phyloP scores from a whole-genome alignment of 2,329 filamentous ascomycete genomes.

The Lanzia echinophila region DNA sequence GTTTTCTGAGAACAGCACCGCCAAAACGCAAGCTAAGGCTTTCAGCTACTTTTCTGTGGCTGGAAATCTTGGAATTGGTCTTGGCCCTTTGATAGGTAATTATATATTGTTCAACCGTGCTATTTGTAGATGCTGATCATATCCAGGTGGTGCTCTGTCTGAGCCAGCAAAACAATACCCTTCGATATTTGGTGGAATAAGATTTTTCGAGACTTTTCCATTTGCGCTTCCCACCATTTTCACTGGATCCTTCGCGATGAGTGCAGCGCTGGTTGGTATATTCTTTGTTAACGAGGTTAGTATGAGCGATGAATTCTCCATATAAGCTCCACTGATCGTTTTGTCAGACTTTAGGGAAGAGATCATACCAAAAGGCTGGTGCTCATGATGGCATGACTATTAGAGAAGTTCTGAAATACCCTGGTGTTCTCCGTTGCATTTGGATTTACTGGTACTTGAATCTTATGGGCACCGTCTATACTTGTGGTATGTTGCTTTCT shows the following conservation, averaged over 20 bases:
- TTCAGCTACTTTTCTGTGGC: constrained; percentile 74
- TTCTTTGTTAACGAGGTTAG: constrained; percentile 54
- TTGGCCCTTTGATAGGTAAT: constrained; percentile 48
- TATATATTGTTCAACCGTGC: constrained; percentile 30
- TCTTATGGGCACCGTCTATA: constrained; percentile 65
- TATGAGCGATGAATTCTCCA: not conserved
- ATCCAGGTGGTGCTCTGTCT: constrained; percentile 57
- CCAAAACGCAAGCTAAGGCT: constrained; percentile 61
- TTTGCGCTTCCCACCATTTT: constrained; percentile 60
- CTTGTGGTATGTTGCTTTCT: constrained; percentile 38
- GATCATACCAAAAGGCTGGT: constrained; percentile 20
- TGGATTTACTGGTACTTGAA: constrained; percentile 59
- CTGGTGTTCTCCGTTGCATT: constrained; percentile 60
- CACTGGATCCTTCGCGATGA: constrained; percentile 46
- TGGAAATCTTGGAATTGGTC: constrained; percentile 66
- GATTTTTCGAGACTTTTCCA: constrained; percentile 57
- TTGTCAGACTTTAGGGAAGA: constrained; percentile 37
- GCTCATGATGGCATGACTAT: constrained; percentile 35
- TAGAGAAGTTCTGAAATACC: constrained; percentile 50
- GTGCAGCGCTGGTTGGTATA: constrained; percentile 43
- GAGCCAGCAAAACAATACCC: constrained; percentile 61
- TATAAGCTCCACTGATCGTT: not conserved
- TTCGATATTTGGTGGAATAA: constrained; percentile 43
- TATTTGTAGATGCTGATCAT: constrained; percentile 21
- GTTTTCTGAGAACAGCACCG: constrained; percentile 65